phyloP scores from a whole-genome alignment of 139 green algal species.

The Zygnema circumcarinatum region DNA sequence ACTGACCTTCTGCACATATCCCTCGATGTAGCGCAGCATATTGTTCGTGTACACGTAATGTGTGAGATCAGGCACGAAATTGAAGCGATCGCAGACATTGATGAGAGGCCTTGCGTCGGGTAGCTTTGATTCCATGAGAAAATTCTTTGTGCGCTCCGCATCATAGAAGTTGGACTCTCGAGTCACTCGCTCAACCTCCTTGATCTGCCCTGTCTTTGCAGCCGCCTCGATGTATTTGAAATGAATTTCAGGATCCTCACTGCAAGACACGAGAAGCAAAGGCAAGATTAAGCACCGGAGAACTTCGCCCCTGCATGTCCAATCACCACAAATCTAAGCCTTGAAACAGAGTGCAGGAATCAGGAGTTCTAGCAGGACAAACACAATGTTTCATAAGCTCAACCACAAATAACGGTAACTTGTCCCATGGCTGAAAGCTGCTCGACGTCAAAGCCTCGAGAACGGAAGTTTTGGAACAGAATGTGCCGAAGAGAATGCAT shows the following conservation, averaged over 20 bases:
- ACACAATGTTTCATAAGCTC: too few species aligned
- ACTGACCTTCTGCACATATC: slow-evolving; percentile 96
- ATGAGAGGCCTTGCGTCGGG: slow-evolving; percentile 96
- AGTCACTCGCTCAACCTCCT: slow-evolving; percentile 97
- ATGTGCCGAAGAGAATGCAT: too few species aligned
- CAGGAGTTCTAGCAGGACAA: too few species aligned
- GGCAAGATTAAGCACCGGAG: neutral
- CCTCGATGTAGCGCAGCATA: slow-evolving; percentile 97
- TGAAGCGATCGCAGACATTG: slow-evolving; percentile 98
- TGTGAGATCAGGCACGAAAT: slow-evolving; percentile 94
- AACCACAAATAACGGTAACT: too few species aligned
- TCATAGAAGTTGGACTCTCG: slow-evolving; percentile 90
- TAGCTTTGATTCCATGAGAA: slow-evolving; percentile 99
- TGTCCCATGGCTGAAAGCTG: too few species aligned
- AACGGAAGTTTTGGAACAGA: too few species aligned
- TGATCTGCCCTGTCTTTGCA: slow-evolving; percentile 77
- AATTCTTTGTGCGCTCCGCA: slow-evolving; percentile 88
- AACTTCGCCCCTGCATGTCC: too few species aligned
- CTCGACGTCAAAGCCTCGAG: too few species aligned
- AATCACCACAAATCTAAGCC: too few species aligned
- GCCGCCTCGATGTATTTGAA: slow-evolving; percentile 99
- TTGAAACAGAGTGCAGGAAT: too few species aligned
- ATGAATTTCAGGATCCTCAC: slow-evolving; percentile 91
- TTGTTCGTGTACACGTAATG: slow-evolving; percentile 90
- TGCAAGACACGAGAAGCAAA: too few species aligned